A percentile compares a stretch with the other conserved stretches of the same genome.
phyloP scores from a whole-genome alignment of 1,284 basidiomycete species.

The Ustilago xerochloae region DNA sequence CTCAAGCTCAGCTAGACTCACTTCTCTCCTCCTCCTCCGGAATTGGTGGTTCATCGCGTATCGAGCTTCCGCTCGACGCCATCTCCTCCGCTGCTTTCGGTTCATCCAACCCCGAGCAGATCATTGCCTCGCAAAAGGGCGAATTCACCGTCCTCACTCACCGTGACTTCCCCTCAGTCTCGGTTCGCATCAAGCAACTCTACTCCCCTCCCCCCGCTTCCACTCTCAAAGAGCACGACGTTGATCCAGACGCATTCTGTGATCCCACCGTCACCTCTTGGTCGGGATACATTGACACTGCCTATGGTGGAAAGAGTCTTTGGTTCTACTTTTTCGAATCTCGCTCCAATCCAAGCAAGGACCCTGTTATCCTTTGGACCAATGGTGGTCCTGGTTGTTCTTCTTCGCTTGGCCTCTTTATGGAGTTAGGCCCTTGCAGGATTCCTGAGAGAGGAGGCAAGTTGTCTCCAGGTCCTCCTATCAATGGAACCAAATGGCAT shows the following conservation, averaged over 20 bases:
- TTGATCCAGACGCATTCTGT: conserved; percentile 60
- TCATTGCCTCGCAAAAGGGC: conserved; percentile 47
- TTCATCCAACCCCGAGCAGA: conserved; percentile 31
- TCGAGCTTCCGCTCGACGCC: conserved; percentile 50
- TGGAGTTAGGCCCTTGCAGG: conserved; percentile 74
- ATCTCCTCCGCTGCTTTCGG: conserved; percentile 39
- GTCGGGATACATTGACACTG: conserved; percentile 72
- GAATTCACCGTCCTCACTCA: conserved; percentile 51
- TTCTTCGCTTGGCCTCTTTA: conserved; percentile 73
- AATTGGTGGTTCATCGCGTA: conserved; percentile 29
- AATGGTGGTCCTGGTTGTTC: conserved; percentile 68
- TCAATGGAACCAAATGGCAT: conserved; percentile 75
- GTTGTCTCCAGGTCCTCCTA: conserved; percentile 50
- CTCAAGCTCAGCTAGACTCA: conserved; percentile 25
- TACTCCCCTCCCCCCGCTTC: conserved; percentile 27
- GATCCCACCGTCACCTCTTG: conserved; percentile 62
- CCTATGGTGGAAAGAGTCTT: conserved; percentile 75
- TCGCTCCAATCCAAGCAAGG: conserved; percentile 75
- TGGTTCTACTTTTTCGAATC: conserved; percentile 91
- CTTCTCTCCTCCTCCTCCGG: conserved; percentile 17
- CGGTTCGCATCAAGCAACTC: conserved; percentile 58
- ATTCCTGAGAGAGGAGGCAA: conserved; percentile 43
- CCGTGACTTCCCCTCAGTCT: conserved; percentile 54
- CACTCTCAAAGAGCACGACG: conserved; percentile 31
- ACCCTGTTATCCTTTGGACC: conserved; percentile 72